phyloP scores from a whole-genome alignment of 805 yeast species.

The Metschnikowia noctiluminum region DNA sequence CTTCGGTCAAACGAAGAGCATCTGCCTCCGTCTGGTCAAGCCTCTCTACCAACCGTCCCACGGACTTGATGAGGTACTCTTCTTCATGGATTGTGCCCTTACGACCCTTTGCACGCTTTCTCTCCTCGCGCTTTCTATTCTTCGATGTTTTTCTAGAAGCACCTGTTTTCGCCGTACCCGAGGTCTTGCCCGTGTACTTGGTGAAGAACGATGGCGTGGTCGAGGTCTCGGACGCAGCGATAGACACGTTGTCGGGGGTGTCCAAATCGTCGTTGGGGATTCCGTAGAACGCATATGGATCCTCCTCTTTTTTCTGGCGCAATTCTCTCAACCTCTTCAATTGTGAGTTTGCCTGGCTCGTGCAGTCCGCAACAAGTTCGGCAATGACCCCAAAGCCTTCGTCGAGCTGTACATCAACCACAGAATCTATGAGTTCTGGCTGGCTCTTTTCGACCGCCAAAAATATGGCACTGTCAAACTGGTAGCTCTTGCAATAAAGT shows the following conservation, averaged over 20 bases:
- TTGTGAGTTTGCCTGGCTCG: conserved; percentile 80
- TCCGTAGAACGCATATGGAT: conserved; percentile 85
- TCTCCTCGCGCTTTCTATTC: conserved; percentile 90
- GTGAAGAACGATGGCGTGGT: conserved; percentile 92
- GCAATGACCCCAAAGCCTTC: conserved; percentile 88
- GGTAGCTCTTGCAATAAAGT: conserved; percentile 70
- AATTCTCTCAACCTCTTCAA: conserved; percentile 78
- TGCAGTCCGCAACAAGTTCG: conserved; percentile 91
- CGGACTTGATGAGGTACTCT: conserved; percentile 84
- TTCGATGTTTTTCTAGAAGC: conserved; percentile 90
- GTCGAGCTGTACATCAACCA: conserved; percentile 70
- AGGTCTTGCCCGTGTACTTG: conserved; percentile 92
- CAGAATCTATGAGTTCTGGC: conserved; percentile 47
- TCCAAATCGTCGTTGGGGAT: conserved; percentile 52
- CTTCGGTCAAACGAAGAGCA: conserved; percentile 69
- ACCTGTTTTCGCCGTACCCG: conserved; percentile 95
- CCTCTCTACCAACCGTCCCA: conserved; percentile 84
- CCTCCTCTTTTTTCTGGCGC: conserved; percentile 75
- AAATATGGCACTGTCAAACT: conserved; percentile 73
- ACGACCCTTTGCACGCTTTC: conserved; percentile 94
- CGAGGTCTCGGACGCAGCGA: conserved; percentile 92
- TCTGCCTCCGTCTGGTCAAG: conserved; percentile 71
- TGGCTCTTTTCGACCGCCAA: conserved; percentile 47
- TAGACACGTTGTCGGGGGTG: conserved; percentile 88
- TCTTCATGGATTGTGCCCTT: conserved; percentile 98